These are phyloP conservation scores for Trichoderma afroharzianum DNA, from an alignment of 2,329 filamentous ascomycete species.

Conservation along the genomic window DNA sequence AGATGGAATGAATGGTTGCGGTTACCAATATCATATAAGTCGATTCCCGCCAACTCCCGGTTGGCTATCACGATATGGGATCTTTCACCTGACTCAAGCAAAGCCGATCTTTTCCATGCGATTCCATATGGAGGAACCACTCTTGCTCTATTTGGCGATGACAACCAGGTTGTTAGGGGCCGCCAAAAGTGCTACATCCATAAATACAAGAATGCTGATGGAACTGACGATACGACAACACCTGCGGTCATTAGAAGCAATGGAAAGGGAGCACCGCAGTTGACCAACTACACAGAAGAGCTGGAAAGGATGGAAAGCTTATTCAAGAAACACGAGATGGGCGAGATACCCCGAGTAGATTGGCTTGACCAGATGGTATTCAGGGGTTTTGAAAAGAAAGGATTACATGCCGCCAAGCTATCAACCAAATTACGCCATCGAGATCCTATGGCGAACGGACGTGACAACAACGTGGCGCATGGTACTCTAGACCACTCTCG, in stretches of 20 bases:
- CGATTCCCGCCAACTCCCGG: slow-evolving; percentile 75
- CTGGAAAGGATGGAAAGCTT: slow-evolving; percentile 83
- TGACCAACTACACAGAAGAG: slow-evolving; percentile 75
- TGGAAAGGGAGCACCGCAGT: slow-evolving; percentile 45
- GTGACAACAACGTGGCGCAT: slow-evolving; percentile 25
- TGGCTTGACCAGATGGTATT: slow-evolving; percentile 97
- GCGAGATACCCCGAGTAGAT: slow-evolving; percentile 85
- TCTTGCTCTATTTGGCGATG: slow-evolving; percentile 83
- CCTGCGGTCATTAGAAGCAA: slow-evolving; percentile 61
- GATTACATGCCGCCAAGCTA: slow-evolving; percentile 60
- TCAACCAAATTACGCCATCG: slow-evolving; percentile 57
- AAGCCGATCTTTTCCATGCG: slow-evolving; percentile 68
- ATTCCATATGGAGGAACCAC: slow-evolving; percentile 95
- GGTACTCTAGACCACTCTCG: slow-evolving; percentile 29
- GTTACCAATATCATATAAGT: slow-evolving; percentile 78
- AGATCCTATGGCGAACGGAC: slow-evolving; percentile 36
- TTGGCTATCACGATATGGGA: slow-evolving; percentile 96
- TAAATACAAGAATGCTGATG: slow-evolving; percentile 79
- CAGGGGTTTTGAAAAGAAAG: slow-evolving; percentile 77
- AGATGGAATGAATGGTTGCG: slow-evolving; percentile 97
- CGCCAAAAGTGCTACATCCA: slow-evolving; percentile 87
- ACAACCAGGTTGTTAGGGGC: slow-evolving; percentile 87
- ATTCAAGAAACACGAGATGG: slow-evolving; percentile 98
- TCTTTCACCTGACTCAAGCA: slow-evolving; percentile 72
- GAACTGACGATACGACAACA: slow-evolving; percentile 74